Percentiles rank a stretch among this genome's conserved stretches.
phyloP scores from a whole-genome alignment of 306 rosid species.

The Vachellia collinsii region DNA sequence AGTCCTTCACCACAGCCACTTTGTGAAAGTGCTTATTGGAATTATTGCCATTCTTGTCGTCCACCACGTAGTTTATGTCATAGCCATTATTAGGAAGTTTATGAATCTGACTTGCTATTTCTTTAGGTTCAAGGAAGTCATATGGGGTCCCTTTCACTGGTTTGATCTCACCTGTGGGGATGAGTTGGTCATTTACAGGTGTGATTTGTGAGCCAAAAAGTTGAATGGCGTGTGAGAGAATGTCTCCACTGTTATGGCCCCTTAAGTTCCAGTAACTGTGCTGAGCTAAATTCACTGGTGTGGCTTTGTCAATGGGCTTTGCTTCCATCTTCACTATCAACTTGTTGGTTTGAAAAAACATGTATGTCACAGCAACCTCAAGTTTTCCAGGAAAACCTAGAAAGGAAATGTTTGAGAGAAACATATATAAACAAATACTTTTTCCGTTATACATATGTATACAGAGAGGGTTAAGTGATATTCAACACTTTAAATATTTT shows the following conservation, averaged over 20 bases:
- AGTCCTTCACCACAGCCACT: slow-evolving; percentile 46
- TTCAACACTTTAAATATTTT: no score
- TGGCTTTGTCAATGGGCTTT: slow-evolving; percentile 50
- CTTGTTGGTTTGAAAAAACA: slow-evolving; percentile 45
- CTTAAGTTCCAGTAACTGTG: slow-evolving; percentile 72
- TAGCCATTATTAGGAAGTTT: slow-evolving; percentile 53
- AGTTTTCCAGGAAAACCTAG: slow-evolving; percentile 78
- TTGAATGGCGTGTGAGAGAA: slow-evolving; percentile 60
- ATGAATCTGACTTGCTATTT: slow-evolving; percentile 48
- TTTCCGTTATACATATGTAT: no score
- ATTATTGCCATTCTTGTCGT: slow-evolving; percentile 2
- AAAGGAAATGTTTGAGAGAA: not conserved
- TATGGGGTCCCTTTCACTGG: slow-evolving; percentile 52
- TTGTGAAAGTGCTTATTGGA: slow-evolving; percentile 34
- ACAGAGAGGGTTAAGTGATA: no score
- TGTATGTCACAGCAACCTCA: slow-evolving; percentile 57
- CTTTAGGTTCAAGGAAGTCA: slow-evolving; percentile 55
- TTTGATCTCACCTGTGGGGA: slow-evolving; percentile 55
- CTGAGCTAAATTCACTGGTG: slow-evolving; percentile 78
- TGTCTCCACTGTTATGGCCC: slow-evolving; percentile 66
- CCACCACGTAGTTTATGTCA: slow-evolving; percentile 66
- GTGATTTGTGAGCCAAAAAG: slow-evolving; percentile 59
- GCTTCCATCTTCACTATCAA: slow-evolving; percentile 63
- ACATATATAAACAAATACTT: no score
- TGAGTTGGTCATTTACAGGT: slow-evolving; percentile 56